Conservation (phyloP, 495 filamentous ascomycete species). For the Penicillium arizonense region DNA sequence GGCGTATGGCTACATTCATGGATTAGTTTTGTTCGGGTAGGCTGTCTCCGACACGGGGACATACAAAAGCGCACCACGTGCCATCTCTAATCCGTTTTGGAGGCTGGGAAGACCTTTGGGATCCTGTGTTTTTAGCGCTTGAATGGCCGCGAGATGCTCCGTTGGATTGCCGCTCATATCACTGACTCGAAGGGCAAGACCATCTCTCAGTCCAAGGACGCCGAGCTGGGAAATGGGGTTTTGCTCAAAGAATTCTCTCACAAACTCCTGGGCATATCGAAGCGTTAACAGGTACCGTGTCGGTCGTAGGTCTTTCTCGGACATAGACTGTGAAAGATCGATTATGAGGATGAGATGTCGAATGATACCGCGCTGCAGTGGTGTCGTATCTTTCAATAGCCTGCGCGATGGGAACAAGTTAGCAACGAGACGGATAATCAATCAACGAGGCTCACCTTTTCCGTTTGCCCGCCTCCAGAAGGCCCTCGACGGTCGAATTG, state of each 20-base stretch:
- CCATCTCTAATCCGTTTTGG: slow-evolving; percentile 96
- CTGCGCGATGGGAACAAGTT: slow-evolving; percentile 33
- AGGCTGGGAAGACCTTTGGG: slow-evolving; percentile 86
- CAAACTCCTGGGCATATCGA: slow-evolving; percentile 82
- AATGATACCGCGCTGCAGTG: slow-evolving; percentile 93
- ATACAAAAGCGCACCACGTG: slow-evolving; percentile 79
- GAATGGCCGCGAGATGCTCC: slow-evolving; percentile 78
- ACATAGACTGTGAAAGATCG: slow-evolving; percentile 92
- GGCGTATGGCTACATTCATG: slow-evolving; percentile 68
- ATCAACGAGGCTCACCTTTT: slow-evolving; percentile 57
- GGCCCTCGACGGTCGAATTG: slow-evolving; percentile 62
- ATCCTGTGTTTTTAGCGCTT: slow-evolving; percentile 69
- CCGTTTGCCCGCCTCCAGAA: slow-evolving; percentile 69
- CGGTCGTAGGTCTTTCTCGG: slow-evolving; percentile 89
- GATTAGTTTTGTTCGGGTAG: slow-evolving; percentile 13
- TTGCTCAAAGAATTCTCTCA: slow-evolving; percentile 95
- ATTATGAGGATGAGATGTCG: slow-evolving; percentile 87
- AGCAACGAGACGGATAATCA: background rate
- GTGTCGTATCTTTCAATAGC: slow-evolving; percentile 86
- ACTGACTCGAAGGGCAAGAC: slow-evolving; percentile 78
- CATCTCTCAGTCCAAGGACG: slow-evolving; percentile 88
- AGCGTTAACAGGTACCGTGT: slow-evolving; percentile 80
- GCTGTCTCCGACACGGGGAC: slow-evolving; percentile 21
- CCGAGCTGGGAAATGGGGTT: slow-evolving; percentile 98
- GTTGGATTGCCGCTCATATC: slow-evolving; percentile 89